Base-by-base conservation (phyloP, 208 protist species). In the Trypanosoma rangeli region DNA sequence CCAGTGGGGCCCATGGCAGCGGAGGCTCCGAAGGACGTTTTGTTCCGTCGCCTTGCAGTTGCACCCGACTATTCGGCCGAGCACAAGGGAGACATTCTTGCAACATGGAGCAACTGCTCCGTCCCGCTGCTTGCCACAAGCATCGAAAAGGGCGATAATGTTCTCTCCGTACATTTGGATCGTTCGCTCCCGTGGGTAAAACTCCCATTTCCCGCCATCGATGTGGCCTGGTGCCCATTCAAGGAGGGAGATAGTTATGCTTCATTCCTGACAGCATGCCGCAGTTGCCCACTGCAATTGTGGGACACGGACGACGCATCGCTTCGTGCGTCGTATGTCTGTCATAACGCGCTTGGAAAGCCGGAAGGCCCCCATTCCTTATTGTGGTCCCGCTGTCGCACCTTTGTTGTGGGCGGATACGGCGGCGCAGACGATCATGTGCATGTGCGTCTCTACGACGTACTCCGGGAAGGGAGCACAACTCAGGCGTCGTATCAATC, bases 181-280 rank as follows among this genome's bases (percentile, higher is more conserved):
- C 64, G 52, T 18, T 58, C 65, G 16, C 48, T 49, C 3, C 78
- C 82, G 16, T 80, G 79, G 58, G 83, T 93, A 48, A 44, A 29
- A 35, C 79, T 93, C 42, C 80, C 87, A 12, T 92, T 73, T 39
- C 87, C 90, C 15, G 82, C 85, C n/a, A 81, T 80, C 26, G 83
- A 92, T 63, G 37, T 95, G 12, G 70, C 73, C 5, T 95, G 90
- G 87, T 94, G 86, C 56, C 86, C 90, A 18, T 89, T 92, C 76
- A 90, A 86, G 68, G n/a, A 59, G 0, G 83, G 78, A 13, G 35
- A 37, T 16, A 75, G 64, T n/a, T 56, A 85, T 31, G 78, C 87
- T 0, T 72, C 79, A n/a, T 92, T 87, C 65, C 57, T 90, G 37
- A 84, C 83, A 7, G 81, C 81, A 20, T 83, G 82, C 57, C 39